A percentile compares a stretch with the other conserved stretches of the same genome.
Conservation (phyloP, 495 filamentous ascomycete genomes). For the Penicillium odoratum region DNA sequence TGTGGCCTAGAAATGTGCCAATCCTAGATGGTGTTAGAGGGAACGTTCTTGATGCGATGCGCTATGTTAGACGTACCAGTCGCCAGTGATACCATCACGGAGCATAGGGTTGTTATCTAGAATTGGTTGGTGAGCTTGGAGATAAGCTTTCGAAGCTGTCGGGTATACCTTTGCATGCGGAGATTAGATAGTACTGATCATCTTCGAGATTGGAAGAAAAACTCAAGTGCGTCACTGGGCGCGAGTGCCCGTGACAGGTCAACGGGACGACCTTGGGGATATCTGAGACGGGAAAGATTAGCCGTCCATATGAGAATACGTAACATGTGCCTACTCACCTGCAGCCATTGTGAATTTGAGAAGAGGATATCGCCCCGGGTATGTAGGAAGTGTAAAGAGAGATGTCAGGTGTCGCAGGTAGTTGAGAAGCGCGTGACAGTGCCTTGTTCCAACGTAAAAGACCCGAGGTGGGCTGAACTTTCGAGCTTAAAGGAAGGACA, state of each 20-base stretch:
- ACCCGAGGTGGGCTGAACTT: not conserved
- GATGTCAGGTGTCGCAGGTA: not conserved
- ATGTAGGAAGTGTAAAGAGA: not conserved
- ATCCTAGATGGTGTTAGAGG: conserved; percentile 58
- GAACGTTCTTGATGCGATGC: too few relatives aligned
- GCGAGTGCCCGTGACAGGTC: conserved; percentile 96
- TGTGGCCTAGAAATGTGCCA: conserved; percentile 96
- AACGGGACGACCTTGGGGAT: conserved; percentile 79
- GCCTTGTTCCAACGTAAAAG: conserved; percentile 1
- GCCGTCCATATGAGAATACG: not conserved
- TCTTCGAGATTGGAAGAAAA: conserved; percentile 88
- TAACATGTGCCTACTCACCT: conserved; percentile 9
- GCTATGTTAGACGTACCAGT: conserved; percentile 64
- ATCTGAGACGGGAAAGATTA: conserved; percentile 33
- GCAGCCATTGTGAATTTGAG: conserved; percentile 15
- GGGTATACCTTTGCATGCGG: conserved; percentile 88
- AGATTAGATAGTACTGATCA: conserved; percentile 89
- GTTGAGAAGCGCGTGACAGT: conserved; percentile 4
- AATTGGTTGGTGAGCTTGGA: not conserved
- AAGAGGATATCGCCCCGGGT: not conserved
- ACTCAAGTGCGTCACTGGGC: conserved; percentile 90
- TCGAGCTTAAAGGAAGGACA: conserved; percentile 32
- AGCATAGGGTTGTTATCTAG: conserved; percentile 97
- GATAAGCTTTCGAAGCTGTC: not conserved
- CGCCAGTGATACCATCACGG: conserved; percentile 91